Conservation (phyloP, 352 stramenopile genomes). For the Globisporangium viniferum region DNA sequence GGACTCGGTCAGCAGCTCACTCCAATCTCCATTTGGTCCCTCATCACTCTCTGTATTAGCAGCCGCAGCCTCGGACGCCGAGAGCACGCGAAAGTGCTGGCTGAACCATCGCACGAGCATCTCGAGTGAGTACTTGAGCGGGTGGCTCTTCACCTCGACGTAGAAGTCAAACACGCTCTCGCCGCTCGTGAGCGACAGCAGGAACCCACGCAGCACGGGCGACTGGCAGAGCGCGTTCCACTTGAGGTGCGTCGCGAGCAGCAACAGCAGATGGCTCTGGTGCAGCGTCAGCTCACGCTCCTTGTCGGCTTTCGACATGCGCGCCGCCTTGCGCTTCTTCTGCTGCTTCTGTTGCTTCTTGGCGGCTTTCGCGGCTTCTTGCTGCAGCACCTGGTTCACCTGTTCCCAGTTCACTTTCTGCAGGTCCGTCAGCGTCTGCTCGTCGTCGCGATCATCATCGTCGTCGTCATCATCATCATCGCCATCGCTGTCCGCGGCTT, state of each 20-base stretch:
- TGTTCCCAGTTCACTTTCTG: constrained; percentile 66
- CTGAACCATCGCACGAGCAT: constrained; percentile 71
- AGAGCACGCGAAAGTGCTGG: constrained; percentile 33
- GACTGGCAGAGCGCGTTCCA: constrained; percentile 43
- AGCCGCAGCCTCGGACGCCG: background rate
- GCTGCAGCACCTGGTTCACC: constrained; percentile 51
- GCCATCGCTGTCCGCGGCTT: constrained; percentile 15
- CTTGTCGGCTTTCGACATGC: constrained; percentile 67
- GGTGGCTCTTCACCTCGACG: constrained; percentile 27
- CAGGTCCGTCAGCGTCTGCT: constrained; percentile 22
- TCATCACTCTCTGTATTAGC: background rate
- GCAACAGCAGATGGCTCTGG: constrained; percentile 66
- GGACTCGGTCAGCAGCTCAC: constrained; percentile 38
- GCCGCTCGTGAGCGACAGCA: constrained; percentile 56
- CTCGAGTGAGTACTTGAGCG: constrained; percentile 52
- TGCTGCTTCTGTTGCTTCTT: constrained; percentile 18
- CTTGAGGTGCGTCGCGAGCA: constrained; percentile 46
- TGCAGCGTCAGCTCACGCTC: constrained; percentile 55
- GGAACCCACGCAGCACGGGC: constrained; percentile 41
- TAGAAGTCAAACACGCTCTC: constrained; percentile 42
- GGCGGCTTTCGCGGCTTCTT: constrained; percentile 15
- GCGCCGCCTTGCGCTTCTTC: constrained; percentile 34
- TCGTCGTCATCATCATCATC: constrained; percentile 10
- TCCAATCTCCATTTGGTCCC: background rate
- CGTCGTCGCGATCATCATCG: constrained; percentile 10